phyloP scores from a whole-genome alignment of 2,329 filamentous ascomycete genomes.

The Knoxdaviesia proteae region DNA sequence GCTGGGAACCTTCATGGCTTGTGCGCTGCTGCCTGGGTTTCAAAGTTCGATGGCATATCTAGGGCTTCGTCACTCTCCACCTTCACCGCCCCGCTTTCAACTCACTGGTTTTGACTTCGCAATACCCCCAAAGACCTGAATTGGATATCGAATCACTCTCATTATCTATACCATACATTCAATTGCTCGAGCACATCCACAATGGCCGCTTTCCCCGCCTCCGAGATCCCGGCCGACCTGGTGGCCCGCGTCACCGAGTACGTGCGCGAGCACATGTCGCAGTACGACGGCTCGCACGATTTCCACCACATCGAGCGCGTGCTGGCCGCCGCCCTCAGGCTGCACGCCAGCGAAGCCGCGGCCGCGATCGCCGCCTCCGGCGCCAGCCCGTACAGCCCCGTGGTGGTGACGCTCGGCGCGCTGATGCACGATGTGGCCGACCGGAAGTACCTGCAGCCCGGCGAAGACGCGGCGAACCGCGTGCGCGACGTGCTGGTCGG shows the following conservation, averaged over 20 bases:
- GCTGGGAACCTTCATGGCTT: too few species aligned
- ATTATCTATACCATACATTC: not conserved
- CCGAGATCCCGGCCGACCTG: constrained; percentile 12
- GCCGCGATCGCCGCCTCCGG: constrained; percentile 8
- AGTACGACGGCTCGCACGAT: constrained; percentile 74
- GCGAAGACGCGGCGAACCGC: constrained; percentile 33
- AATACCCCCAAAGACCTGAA: too few species aligned
- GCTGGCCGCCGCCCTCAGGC: constrained; percentile 46
- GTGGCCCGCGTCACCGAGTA: constrained; percentile 39
- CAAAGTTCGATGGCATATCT: too few species aligned
- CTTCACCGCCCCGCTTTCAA: too few species aligned
- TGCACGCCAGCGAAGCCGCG: constrained; percentile 29
- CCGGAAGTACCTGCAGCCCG: constrained; percentile 50
- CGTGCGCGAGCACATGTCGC: constrained; percentile 51
- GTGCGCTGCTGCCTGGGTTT: too few species aligned
- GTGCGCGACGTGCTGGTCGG: constrained; percentile 32
- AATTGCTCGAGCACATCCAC: not conserved
- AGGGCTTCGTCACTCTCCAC: too few species aligned
- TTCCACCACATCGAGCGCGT: constrained; percentile 71
- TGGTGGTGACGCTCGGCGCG: constrained; percentile 45
- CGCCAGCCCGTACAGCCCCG: constrained; percentile 19
- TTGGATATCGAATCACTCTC: too few species aligned
- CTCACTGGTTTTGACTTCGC: too few species aligned
- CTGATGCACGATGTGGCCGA: constrained; percentile 81
- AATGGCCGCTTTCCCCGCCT: not conserved